Evolutionary conservation across 2,329 filamentous ascomycete species (phyloP).

Genomic region (Trichophyton equinum): DNA sequence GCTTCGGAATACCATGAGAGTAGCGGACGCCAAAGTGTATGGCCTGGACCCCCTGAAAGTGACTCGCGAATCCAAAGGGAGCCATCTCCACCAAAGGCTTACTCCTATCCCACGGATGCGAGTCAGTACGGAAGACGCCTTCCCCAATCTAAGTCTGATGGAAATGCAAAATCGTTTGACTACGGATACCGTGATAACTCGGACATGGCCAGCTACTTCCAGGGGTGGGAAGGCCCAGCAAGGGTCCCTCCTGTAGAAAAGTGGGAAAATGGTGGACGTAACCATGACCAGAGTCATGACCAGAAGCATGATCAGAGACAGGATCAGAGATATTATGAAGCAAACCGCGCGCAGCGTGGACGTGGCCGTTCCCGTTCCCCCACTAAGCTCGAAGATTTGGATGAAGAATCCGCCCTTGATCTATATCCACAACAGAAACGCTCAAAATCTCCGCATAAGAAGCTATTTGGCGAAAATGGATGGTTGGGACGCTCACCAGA

Average conservation of each 20-base stretch:
- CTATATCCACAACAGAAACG: constrained; percentile 12
- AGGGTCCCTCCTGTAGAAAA: not conserved
- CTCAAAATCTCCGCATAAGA: constrained; percentile 28
- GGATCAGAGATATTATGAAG: not conserved
- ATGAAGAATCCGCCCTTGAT: constrained; percentile 16
- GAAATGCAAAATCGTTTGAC: constrained; percentile 14
- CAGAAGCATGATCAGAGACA: too few relatives aligned
- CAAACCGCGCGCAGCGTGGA: constrained; percentile 6
- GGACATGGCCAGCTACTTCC: constrained; percentile 4
- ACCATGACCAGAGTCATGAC: not conserved
- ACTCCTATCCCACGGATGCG: constrained; percentile 14
- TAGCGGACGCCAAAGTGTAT: constrained; percentile 17
- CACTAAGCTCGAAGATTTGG: constrained; percentile 18
- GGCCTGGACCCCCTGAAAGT: constrained; percentile 15
- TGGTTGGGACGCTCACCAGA: constrained; percentile 28
- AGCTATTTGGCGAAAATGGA: constrained; percentile 32
- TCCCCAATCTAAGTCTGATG: constrained; percentile 16
- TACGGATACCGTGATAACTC: not conserved
- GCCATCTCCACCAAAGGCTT: constrained; percentile 12
- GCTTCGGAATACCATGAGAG: constrained; percentile 18
- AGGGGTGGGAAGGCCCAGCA: constrained; percentile 7
- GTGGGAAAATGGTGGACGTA: not conserved
- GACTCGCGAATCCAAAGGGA: constrained; percentile 6
- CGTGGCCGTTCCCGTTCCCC: constrained; percentile 14
- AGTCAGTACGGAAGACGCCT: constrained; percentile 11